Conservation (phyloP, 345 rosid genomes). For the Brassica rapa region DNA sequence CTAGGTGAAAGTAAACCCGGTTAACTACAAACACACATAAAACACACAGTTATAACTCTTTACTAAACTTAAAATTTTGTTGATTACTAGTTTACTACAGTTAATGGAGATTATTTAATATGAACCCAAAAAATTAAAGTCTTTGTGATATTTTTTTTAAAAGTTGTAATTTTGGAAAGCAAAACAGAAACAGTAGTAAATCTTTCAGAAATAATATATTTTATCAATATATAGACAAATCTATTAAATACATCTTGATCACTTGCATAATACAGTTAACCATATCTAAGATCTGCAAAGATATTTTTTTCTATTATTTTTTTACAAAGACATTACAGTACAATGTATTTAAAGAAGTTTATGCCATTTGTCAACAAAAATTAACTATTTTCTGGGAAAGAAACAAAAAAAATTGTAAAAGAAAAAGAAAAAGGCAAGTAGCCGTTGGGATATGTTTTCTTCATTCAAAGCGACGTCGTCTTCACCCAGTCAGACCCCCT, state of each 20-base stretch:
- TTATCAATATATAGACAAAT: background rate
- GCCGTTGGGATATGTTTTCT: conserved; percentile 21
- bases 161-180: background rate
- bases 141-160: background rate
- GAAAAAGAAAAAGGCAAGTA: background rate
- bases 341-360: background rate
- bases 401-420: background rate
- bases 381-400: background rate
- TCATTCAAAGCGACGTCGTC: conserved; percentile 16
- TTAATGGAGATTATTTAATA: background rate
- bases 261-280: background rate
- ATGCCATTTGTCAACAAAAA: background rate
- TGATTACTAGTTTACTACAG: background rate
- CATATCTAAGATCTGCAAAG: background rate
- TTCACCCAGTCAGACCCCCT: background rate
- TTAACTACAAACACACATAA: background rate
- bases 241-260: background rate
- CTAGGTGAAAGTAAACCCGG: background rate
- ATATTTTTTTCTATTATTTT: background rate
- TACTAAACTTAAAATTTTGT: background rate
- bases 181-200: background rate
- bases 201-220: background rate
- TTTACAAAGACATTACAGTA: background rate
- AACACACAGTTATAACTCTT: background rate
- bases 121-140: background rate